Conservation (phyloP, 306 rosid species). For the Canavalia gladiata region DNA sequence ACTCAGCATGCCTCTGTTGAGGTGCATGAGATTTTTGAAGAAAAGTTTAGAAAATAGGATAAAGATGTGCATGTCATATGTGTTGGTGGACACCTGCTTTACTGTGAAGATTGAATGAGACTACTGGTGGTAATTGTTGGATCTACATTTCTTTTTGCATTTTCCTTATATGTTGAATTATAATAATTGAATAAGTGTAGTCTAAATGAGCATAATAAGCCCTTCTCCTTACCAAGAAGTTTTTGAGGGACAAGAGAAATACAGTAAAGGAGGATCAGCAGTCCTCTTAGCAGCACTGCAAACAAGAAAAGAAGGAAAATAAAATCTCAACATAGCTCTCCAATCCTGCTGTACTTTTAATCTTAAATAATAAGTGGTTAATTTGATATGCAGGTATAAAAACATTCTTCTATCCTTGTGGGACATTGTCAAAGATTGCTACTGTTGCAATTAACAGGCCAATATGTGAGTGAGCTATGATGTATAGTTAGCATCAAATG, state of each 20-base stretch:
- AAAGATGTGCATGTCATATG: constrained; percentile 17
- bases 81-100: constrained; percentile 1
- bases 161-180: constrained; percentile 9
- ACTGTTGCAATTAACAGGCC: constrained; percentile 84
- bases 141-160: constrained; percentile 13
- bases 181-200: constrained; percentile 38
- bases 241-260: constrained; percentile 16
- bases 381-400: constrained; percentile 72
- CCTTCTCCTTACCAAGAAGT: background rate
- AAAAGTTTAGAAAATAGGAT: constrained; percentile 10
- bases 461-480: constrained; percentile 72
- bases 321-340: background rate
- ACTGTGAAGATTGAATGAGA: constrained; percentile 29
- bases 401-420: constrained; percentile 93
- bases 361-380: constrained; percentile 25
- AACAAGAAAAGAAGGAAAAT: background rate
- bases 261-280: background rate
- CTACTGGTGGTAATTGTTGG: constrained; percentile 1
- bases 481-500: constrained; percentile 25
- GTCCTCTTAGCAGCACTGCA: background rate
- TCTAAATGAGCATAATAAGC: constrained; percentile 31
- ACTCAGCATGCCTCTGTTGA: constrained; percentile 1
- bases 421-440: constrained; percentile 89
- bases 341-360: constrained; percentile 13
- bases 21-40: constrained; percentile 6